These are phyloP conservation scores for Solanum rostratum DNA, from an alignment of 257 asterid species.

Conservation along the genomic window DNA sequence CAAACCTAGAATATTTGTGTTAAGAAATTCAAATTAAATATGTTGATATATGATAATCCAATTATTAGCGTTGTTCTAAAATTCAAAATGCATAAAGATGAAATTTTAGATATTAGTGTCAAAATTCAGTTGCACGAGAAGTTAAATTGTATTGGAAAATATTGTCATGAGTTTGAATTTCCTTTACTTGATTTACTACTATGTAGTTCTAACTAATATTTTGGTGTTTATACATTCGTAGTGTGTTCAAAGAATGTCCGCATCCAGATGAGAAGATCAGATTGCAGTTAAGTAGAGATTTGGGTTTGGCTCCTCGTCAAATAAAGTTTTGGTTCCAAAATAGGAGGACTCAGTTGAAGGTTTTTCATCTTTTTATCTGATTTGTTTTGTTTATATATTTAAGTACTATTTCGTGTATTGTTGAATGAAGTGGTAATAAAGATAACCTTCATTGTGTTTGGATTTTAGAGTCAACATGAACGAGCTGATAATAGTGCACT, in stretches of 20 bases:
- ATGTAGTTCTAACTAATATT: background rate
- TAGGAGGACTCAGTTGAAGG: conserved; percentile 96
- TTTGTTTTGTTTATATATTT: background rate
- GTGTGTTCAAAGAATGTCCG: conserved; percentile 62
- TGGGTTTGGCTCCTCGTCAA: conserved; percentile 79
- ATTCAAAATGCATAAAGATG: background rate
- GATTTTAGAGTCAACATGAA: conserved; percentile 79
- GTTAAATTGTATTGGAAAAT: background rate
- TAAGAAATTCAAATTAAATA: background rate
- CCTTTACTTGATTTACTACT: background rate
- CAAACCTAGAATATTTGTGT: background rate
- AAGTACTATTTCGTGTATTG: background rate
- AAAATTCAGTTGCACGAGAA: background rate
- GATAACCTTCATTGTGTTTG: background rate
- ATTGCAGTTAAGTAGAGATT: conserved; percentile 68
- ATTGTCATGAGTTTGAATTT: background rate
- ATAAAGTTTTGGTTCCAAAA: conserved; percentile 98
- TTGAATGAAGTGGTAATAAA: background rate
- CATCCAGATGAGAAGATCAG: conserved; percentile 96
- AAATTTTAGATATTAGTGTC: background rate
- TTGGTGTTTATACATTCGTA: conserved; percentile 3
- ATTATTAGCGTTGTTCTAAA: background rate
- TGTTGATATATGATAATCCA: background rate
- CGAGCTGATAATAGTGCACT: conserved; percentile 64
- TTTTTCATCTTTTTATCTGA: background rate